Evolutionary conservation across 78 protist species (phyloP).

Genomic region (Thecamonas trahens): DNA sequence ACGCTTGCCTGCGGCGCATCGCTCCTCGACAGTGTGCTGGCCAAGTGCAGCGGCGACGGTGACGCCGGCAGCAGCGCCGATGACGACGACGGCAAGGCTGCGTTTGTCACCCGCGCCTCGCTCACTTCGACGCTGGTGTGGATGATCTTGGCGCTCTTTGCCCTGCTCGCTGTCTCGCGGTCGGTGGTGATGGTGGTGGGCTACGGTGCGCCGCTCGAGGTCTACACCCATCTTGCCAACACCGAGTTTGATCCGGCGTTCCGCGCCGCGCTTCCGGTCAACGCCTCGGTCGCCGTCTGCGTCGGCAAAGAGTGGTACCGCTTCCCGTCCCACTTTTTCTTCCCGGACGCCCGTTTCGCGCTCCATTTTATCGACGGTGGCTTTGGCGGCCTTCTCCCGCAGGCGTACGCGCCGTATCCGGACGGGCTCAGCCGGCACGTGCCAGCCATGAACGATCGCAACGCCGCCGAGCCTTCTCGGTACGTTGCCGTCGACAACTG

Average conservation of each 20-base stretch:
- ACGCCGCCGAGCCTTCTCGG: slow-evolving; percentile 20
- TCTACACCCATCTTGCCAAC: slow-evolving; percentile 14
- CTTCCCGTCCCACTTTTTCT: slow-evolving; percentile 71
- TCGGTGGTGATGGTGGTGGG: too few relatives aligned
- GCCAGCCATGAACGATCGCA: slow-evolving; percentile 15
- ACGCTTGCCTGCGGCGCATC: not conserved
- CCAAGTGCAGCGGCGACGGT: too few relatives aligned
- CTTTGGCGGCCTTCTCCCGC: slow-evolving; percentile 28
- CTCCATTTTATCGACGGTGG: not conserved
- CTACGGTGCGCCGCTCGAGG: slow-evolving; percentile 45
- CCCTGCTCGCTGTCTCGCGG: too few relatives aligned
- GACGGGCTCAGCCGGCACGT: slow-evolving; percentile 4
- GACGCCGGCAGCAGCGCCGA: too few relatives aligned
- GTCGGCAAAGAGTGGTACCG: slow-evolving; percentile 89
- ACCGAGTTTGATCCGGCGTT: not conserved
- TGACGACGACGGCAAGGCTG: too few relatives aligned
- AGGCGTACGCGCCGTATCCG: not conserved
- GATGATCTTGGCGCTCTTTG: too few relatives aligned
- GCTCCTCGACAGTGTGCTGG: too few relatives aligned
- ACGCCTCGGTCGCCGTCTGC: slow-evolving; percentile 43
- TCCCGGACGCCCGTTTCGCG: slow-evolving; percentile 29
- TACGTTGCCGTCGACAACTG: slow-evolving; percentile 2
- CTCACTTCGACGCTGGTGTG: too few relatives aligned
- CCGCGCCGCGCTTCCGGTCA: not conserved
- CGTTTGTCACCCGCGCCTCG: too few relatives aligned